Percentiles rank a stretch among this genome's conserved stretches.
Conservation (phyloP, 495 filamentous ascomycete species). For the Copromyces sp. region DNA sequence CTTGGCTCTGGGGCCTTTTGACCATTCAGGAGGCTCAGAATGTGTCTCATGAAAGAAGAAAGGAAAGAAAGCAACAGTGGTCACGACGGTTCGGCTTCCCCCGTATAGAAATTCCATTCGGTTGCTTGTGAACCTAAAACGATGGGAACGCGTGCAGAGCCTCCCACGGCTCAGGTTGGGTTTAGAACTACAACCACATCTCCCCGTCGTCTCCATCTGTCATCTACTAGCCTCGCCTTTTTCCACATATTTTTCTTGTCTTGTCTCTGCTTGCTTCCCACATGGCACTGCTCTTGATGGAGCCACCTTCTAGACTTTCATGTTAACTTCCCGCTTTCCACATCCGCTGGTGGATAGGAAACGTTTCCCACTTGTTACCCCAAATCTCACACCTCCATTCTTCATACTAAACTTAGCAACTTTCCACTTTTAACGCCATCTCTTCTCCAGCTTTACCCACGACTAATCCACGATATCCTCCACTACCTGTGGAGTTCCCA, state of each 20-base stretch:
- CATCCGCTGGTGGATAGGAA: neutral
- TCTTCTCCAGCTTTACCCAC: neutral
- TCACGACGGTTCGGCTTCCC: neutral
- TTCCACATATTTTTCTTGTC: neutral
- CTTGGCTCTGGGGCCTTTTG: neutral
- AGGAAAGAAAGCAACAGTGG: neutral
- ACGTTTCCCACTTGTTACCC: neutral
- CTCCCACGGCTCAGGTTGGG: neutral
- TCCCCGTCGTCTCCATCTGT: neutral
- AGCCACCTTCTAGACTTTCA: neutral
- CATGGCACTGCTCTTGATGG: neutral
- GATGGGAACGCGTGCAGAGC: neutral
- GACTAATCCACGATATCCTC: neutral
- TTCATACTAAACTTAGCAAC: neutral
- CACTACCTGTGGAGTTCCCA: neutral
- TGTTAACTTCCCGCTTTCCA: neutral
- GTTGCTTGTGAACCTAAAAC: neutral
- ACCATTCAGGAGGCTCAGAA: neutral
- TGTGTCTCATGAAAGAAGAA: neutral
- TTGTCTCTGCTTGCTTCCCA: neutral
- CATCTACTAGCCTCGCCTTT: neutral
- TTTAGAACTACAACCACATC: neutral
- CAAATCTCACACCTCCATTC: neutral
- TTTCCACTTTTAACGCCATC: neutral
- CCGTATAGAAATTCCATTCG: neutral